Percentiles rank a stretch among this genome's conserved stretches.
Evolutionary conservation across 2,329 filamentous ascomycete species (phyloP).

Genomic region (Xylariaceae sp.): DNA sequence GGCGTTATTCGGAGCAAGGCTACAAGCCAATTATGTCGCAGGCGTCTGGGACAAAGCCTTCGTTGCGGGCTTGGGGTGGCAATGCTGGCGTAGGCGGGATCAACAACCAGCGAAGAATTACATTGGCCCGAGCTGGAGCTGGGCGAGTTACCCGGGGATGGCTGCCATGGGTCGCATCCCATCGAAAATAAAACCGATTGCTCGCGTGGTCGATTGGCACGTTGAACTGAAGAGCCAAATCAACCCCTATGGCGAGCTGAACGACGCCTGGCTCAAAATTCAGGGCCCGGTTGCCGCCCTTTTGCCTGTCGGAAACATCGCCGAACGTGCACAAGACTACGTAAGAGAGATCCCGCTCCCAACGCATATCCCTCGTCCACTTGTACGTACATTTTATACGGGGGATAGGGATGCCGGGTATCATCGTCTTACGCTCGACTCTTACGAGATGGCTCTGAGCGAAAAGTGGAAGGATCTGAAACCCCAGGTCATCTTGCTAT

Average conservation of each 20-base stretch:
- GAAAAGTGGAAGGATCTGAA: background rate
- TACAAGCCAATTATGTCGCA: slow-evolving; percentile 13
- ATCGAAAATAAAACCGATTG: background rate
- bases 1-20: slow-evolving; percentile 4
- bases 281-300: slow-evolving; percentile 8
- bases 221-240: slow-evolving; percentile 7
- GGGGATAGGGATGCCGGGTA: background rate
- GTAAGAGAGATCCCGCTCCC: background rate
- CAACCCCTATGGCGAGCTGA: slow-evolving; percentile 16
- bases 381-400: background rate
- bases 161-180: background rate
- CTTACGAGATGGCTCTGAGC: background rate
- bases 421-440: background rate
- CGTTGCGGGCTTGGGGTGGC: slow-evolving; percentile 14
- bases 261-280: slow-evolving; percentile 14
- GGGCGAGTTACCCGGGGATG: slow-evolving; percentile 15
- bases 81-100: slow-evolving; percentile 1
- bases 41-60: slow-evolving; percentile 15
- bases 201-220: slow-evolving; percentile 10
- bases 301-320: background rate
- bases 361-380: background rate
- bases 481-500: background rate
- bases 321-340: background rate
- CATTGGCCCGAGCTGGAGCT: slow-evolving; percentile 20
- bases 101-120: slow-evolving; percentile 5